These are phyloP conservation scores for Sarcomyxa edulis DNA, from an alignment of 768 basidiomycete genomes.

Conservation along the genomic window DNA sequence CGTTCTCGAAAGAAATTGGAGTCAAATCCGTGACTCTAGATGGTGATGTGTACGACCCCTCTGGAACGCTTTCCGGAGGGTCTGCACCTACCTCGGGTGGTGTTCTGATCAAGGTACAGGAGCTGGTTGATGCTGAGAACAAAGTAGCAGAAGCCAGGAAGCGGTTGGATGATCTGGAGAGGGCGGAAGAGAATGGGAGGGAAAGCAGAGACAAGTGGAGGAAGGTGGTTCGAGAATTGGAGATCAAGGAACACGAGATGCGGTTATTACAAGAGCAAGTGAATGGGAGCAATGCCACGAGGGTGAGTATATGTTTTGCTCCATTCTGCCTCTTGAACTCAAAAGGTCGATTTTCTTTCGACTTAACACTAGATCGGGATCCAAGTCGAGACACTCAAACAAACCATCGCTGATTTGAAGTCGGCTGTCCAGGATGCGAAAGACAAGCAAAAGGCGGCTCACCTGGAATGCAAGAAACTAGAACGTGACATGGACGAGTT, in stretches of 20 bases:
- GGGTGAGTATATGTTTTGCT: conserved; percentile 65
- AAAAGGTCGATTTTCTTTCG: neutral
- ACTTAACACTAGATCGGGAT: conserved; percentile 54
- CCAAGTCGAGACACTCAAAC: conserved; percentile 72
- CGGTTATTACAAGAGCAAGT: conserved; percentile 79
- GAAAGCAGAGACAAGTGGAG: conserved; percentile 64
- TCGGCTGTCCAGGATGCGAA: conserved; percentile 58
- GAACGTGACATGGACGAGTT: conserved; percentile 98
- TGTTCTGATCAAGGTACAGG: conserved; percentile 77
- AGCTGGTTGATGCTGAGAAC: conserved; percentile 64
- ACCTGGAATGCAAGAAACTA: conserved; percentile 77
- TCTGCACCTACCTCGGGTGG: conserved; percentile 75
- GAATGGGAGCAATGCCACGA: conserved; percentile 81
- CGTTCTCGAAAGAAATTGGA: conserved; percentile 64
- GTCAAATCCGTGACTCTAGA: conserved; percentile 88
- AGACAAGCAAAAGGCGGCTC: conserved; percentile 71
- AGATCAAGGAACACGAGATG: conserved; percentile 88
- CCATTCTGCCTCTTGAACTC: neutral
- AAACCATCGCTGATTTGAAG: conserved; percentile 54
- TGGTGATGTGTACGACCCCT: conserved; percentile 95
- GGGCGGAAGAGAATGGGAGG: conserved; percentile 55
- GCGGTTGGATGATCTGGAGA: conserved; percentile 46
- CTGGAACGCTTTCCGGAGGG: conserved; percentile 90
- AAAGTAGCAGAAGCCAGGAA: conserved; percentile 45
- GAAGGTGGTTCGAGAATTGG: conserved; percentile 57